These are phyloP conservation scores for Bipolaris gigantea DNA, from an alignment of 2,329 filamentous ascomycete species.

Conservation along the genomic window DNA sequence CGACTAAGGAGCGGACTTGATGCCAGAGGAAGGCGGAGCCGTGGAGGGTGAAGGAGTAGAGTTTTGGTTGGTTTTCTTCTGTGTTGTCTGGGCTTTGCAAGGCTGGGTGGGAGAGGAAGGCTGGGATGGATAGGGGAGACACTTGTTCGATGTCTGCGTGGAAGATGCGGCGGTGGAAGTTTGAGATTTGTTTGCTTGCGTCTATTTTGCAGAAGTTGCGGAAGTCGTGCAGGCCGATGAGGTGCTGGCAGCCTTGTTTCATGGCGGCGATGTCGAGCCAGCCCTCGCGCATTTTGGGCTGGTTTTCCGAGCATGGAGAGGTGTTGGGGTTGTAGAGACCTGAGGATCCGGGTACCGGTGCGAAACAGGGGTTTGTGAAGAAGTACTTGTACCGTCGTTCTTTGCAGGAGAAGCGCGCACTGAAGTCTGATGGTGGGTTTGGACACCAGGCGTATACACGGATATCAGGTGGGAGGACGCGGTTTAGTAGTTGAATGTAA, in stretches of 20 bases:
- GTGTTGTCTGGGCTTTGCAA: constrained; percentile 12
- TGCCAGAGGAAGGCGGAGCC: constrained; percentile 97
- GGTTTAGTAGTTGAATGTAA: constrained; percentile 83
- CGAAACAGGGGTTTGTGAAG: constrained; percentile 91
- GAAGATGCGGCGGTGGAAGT: constrained; percentile 78
- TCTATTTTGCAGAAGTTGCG: constrained; percentile 97
- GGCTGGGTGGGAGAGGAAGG: constrained; percentile 34
- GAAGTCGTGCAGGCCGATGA: constrained; percentile 88
- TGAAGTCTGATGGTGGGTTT: constrained; percentile 75
- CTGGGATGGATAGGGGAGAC: constrained; percentile 30
- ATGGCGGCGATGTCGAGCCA: constrained; percentile 89
- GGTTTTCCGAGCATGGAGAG: background rate
- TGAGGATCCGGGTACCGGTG: constrained; percentile 62
- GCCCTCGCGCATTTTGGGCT: constrained; percentile 51
- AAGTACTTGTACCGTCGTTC: constrained; percentile 95
- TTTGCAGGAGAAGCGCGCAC: constrained; percentile 87
- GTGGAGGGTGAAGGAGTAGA: constrained; percentile 86
- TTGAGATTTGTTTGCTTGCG: constrained; percentile 82
- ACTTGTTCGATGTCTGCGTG: constrained; percentile 70
- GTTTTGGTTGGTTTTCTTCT: constrained; percentile 52
- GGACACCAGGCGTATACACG: constrained; percentile 93
- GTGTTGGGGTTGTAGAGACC: constrained; percentile 49
- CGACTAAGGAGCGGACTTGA: constrained; percentile 94
- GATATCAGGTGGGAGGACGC: constrained; percentile 85
- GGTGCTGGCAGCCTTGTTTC: constrained; percentile 76